phyloP scores from a whole-genome alignment of 345 rosid genomes.

The Noccaea caerulescens region DNA sequence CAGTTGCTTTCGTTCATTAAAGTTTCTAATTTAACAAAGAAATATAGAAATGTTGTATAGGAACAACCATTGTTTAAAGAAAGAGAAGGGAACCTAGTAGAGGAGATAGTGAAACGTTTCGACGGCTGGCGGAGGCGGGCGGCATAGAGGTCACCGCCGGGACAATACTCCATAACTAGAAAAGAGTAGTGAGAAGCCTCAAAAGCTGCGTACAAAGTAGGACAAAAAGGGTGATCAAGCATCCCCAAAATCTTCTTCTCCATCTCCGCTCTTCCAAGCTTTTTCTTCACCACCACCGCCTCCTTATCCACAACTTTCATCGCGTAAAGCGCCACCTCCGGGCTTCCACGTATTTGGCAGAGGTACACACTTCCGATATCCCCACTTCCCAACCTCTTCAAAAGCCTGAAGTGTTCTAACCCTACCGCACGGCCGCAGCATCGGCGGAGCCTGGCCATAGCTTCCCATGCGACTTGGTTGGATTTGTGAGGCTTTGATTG shows the following conservation, averaged over 20 bases:
- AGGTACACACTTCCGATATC: conserved; percentile 93
- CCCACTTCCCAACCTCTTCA: conserved; percentile 85
- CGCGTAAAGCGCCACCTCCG: conserved; percentile 62
- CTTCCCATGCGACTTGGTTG: conserved; percentile 86
- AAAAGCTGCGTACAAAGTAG: conserved; percentile 86
- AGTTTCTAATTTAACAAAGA: no score
- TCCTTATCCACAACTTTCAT: conserved; percentile 96
- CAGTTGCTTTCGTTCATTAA: no score
- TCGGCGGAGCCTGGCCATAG: conserved; percentile 63
- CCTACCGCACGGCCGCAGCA: conserved; percentile 65
- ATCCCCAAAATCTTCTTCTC: conserved; percentile 86
- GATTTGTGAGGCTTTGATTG: conserved; percentile 91
- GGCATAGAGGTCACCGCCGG: conserved; percentile 88
- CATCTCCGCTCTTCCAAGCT: conserved; percentile 83
- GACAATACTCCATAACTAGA: conserved; percentile 88
- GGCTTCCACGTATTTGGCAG: conserved; percentile 79
- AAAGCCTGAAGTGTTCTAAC: conserved; percentile 79
- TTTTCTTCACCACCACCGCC: conserved; percentile 83
- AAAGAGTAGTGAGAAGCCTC: conserved; percentile 95
- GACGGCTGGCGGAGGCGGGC: conserved; percentile 74
- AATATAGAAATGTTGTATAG: not conserved
- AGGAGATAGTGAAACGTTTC: conserved; percentile 67
- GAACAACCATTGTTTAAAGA: conserved; percentile 1
- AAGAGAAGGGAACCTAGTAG: conserved; percentile 57
- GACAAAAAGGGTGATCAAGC: conserved; percentile 92